Base-by-base conservation (phyloP, 345 rosid species). In the Schrenkiella parvula region DNA sequence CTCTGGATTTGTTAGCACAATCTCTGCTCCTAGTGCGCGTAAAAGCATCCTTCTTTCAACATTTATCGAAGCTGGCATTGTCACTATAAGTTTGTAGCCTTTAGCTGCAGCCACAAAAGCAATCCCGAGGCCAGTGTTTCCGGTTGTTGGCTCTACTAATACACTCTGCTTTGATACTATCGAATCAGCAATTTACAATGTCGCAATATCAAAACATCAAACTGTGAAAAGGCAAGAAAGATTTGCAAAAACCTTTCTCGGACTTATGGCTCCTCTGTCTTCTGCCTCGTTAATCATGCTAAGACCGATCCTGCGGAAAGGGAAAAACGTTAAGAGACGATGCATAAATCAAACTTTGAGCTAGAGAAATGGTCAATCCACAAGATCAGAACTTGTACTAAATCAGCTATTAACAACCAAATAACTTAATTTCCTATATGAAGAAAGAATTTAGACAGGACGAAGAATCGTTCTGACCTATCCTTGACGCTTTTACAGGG, bases 401-500 rank as follows among this genome's bases (percentile, higher is more conserved):
- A 58, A 13, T 23, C 57, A 59, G 14, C 9, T 14, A 47, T 26
- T 2, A 48, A 71, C 44, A 14, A 60, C 26, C 57, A 9, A 47
- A 3, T 4, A 14, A 19, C 11, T 5, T 2, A 32, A 9, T 5
- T 22, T 5, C 32, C 5, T 8, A 21, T n/a, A 34, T 5, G 66
- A 22, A 34, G 1, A 8, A 13, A 56, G 44, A 31, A 18, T 2
- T 3, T 8, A 13, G 62, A 41, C 6, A 52, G 17, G 62, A 68
- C 1, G 46, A 61, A 43, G 58, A 26, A 79, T 18, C 13, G 63
- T 61, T 56, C 52, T 26, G 70, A 91, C 98, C 98, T 86, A 73
- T 91, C 97, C 62, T 93, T 93, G 71, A 89, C 97, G 50, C 97
- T 93, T 62, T 88, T 81, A 78, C 97, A 93, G 22, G 96, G 97